Percentiles rank a stretch among this genome's conserved stretches.
Conservation (phyloP, 768 basidiomycete species). For the Lactifluus hygrophoroides region DNA sequence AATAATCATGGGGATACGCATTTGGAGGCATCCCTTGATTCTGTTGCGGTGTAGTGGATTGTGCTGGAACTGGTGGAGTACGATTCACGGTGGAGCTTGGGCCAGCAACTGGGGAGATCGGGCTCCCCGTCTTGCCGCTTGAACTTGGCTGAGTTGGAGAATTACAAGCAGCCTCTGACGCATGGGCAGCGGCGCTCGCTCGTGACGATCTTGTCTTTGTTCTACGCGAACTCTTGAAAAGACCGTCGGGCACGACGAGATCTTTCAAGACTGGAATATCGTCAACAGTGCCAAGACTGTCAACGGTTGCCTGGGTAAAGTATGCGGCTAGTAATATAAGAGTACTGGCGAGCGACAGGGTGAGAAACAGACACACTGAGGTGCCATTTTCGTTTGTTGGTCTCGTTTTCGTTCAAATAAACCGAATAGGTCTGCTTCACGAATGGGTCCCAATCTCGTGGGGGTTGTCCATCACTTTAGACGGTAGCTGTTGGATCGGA, state of each 20-base stretch:
- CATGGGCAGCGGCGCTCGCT: constrained; percentile 43
- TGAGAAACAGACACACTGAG: constrained; percentile 33
- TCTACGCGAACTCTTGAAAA: constrained; percentile 71
- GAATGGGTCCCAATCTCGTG: constrained; percentile 35
- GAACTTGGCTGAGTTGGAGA: neutral
- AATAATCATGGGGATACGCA: constrained; percentile 8
- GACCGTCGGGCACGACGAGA: constrained; percentile 61
- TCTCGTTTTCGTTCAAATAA: constrained; percentile 13
- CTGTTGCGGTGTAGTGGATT: neutral
- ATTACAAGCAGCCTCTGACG: constrained; percentile 25
- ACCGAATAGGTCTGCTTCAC: constrained; percentile 52
- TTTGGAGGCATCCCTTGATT: neutral
- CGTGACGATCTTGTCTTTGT: constrained; percentile 40
- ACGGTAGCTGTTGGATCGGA: constrained; percentile 8
- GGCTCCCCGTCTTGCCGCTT: neutral
- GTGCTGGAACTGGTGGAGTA: neutral
- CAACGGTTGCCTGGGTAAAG: constrained; percentile 71
- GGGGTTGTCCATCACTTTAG: constrained; percentile 32
- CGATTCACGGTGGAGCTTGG: constrained; percentile 8
- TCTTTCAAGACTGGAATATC: constrained; percentile 58
- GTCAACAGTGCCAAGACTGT: constrained; percentile 64
- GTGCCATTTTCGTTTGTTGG: constrained; percentile 36
- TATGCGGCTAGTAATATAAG: constrained; percentile 53
- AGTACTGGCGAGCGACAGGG: neutral
- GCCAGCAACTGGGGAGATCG: neutral